Evolutionary conservation across 2,329 filamentous ascomycete genomes (phyloP), one percentile per base, ranked within the genome.

Genomic region (Fusarium aywerte): DNA sequence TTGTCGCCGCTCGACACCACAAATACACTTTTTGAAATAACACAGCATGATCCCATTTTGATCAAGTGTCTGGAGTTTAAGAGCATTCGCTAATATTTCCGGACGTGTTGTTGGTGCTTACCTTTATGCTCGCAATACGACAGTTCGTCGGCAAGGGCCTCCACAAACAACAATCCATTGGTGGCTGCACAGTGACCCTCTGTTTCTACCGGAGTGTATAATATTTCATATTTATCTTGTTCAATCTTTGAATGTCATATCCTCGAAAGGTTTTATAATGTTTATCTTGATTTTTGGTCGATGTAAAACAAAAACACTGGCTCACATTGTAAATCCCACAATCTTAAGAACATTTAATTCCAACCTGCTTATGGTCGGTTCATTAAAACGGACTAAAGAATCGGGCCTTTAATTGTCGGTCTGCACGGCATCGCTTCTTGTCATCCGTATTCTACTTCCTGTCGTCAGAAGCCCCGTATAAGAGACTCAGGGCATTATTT

Each of bases 1-100:
- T 49, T 72, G 44, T 62, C 59, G 69, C 69, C 71, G 48, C 65
- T 73, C 62, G 60, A 72, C 57, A 72, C 57, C 53, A 62, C 57
- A 72, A 70, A 65, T 64, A 35, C 67, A 67, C 62, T 54, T 61
- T 50, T 21, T 53, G 49, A 18, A 57, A 72, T 56, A 31, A 47
- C 27, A 64, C 10, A 16, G 20, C 18, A 15, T 39, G 39, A 39
- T 18, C 6, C 11, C 23, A 32, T 27, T n/a, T 16, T 23, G 7
- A 21, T 27, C 32, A 39, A 40, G 21, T 13, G 12, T 29, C 21
- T n/a, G 2, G 3, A 18, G 20, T 29, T 20, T 25, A 7, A 16
- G 12, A 48, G 45, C 12, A 8, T 10, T 16, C 27, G 13, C 3
- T 25, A 16, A n/a, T 44, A 16, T 9, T 58, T 21, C 13, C 11